A percentile compares a stretch with the other conserved stretches of the same genome.
These are phyloP conservation scores for Halophytophthora polymorphica DNA, from an alignment of 352 stramenopile genomes.

Conservation along the genomic window DNA sequence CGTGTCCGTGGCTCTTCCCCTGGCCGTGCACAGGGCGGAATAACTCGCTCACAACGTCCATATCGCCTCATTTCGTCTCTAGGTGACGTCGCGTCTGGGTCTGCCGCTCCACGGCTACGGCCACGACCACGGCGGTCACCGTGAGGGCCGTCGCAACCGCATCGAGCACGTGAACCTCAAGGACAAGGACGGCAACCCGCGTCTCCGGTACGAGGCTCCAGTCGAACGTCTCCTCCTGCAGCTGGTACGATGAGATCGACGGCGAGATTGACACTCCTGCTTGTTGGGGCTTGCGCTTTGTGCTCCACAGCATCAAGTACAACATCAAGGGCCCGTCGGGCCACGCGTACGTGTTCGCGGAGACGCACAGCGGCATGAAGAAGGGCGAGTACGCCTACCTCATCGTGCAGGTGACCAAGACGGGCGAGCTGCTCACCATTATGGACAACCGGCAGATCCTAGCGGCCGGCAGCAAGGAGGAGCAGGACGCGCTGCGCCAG, in stretches of 20 bases:
- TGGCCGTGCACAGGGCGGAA: neutral
- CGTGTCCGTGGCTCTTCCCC: conserved; percentile 15
- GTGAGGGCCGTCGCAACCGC: conserved; percentile 93
- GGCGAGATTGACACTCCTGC: neutral
- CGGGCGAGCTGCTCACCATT: conserved; percentile 88
- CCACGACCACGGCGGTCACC: conserved; percentile 90
- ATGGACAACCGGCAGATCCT: conserved; percentile 92
- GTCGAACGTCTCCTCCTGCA: no score
- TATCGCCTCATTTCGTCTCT: conserved; percentile 6
- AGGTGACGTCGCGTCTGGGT: conserved; percentile 85
- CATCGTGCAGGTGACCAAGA: conserved; percentile 93
- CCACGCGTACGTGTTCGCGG: conserved; percentile 90
- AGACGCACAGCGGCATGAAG: conserved; percentile 91
- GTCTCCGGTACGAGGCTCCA: conserved; percentile 50
- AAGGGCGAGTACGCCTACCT: conserved; percentile 95
- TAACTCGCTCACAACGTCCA: conserved; percentile 1
- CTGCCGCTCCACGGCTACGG: conserved; percentile 92
- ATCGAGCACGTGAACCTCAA: conserved; percentile 94
- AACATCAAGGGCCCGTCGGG: conserved; percentile 92
- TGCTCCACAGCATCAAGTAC: conserved; percentile 82
- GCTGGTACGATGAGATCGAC: neutral
- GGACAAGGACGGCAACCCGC: conserved; percentile 81
- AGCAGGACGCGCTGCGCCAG: conserved; percentile 74
- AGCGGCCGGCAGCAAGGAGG: conserved; percentile 63
- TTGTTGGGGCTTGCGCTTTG: neutral